These are phyloP conservation scores for Hymenoscyphus scutula DNA, from an alignment of 2,329 filamentous ascomycete species.

Conservation along the genomic window DNA sequence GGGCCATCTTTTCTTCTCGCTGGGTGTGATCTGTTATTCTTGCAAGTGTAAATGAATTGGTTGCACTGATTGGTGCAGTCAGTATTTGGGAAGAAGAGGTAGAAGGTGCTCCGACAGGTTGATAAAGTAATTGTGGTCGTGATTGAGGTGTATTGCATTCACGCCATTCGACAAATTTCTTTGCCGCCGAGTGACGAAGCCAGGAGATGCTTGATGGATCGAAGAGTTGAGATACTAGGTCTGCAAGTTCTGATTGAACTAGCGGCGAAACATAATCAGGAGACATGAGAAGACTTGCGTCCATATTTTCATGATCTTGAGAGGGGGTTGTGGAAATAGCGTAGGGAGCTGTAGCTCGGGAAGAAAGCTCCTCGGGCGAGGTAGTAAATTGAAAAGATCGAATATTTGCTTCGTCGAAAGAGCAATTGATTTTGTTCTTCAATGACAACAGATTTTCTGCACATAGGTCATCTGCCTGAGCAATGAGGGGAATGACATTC, in stretches of 20 bases:
- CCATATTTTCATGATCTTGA: conserved; percentile 78
- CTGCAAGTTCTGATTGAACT: conserved; percentile 67
- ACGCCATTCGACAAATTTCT: conserved; percentile 76
- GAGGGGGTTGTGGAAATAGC: conserved; percentile 73
- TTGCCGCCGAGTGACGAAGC: conserved; percentile 77
- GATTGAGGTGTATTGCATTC: conserved; percentile 37
- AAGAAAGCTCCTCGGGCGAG: conserved; percentile 25
- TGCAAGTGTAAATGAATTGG: conserved; percentile 57
- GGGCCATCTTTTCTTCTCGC: conserved; percentile 59
- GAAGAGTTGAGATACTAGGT: conserved; percentile 72
- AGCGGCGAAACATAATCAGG: conserved; percentile 85
- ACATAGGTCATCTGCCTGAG: conserved; percentile 70
- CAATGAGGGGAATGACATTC: conserved; percentile 81
- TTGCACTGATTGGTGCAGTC: conserved; percentile 33
- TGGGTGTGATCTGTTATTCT: conserved; percentile 58
- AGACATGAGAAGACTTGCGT: conserved; percentile 90
- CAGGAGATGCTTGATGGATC: conserved; percentile 74
- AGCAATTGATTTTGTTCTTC: conserved; percentile 58
- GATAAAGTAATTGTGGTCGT: conserved; percentile 38
- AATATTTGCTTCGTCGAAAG: conserved; percentile 57
- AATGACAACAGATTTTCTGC: conserved; percentile 53
- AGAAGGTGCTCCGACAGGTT: conserved; percentile 34
- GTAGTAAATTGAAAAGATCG: conserved; percentile 62
- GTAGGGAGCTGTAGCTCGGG: conserved; percentile 53
- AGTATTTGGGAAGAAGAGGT: conserved; percentile 24